Conservation (phyloP, 345 rosid species). For the Odontarrhena argentea region DNA sequence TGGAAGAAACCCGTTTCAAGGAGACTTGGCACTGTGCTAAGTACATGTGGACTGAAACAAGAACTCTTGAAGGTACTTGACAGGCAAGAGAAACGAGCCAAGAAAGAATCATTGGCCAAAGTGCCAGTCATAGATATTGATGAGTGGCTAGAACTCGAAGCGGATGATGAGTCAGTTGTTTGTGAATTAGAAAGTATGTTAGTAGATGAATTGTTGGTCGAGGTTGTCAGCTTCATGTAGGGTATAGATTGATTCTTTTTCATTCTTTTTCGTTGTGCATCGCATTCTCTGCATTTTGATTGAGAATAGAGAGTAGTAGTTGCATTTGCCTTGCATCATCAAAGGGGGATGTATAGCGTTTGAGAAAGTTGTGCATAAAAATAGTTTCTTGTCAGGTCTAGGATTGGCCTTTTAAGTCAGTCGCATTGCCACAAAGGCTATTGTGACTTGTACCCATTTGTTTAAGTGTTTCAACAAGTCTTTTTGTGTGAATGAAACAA, state of each 20-base stretch:
- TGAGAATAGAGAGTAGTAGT: conserved; percentile 33
- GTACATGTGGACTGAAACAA: conserved; percentile 41
- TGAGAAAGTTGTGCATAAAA: conserved; percentile 31
- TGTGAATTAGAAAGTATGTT: conserved; percentile 67
- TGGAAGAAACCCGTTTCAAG: conserved; percentile 54
- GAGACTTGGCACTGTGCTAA: conserved; percentile 44
- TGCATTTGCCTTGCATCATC: conserved; percentile 32
- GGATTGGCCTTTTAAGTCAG: conserved; percentile 36
- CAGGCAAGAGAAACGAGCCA: conserved; percentile 50
- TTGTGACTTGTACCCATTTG: conserved; percentile 38
- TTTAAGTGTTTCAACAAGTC: conserved; percentile 11
- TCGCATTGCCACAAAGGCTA: conserved; percentile 31
- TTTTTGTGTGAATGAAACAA: conserved; percentile 38
- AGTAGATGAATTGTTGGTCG: conserved; percentile 68
- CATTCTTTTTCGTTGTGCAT: conserved; percentile 24
- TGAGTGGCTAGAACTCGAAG: conserved; percentile 61
- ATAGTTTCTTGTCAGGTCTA: conserved; percentile 29
- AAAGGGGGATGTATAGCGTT: conserved; percentile 35
- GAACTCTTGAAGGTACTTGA: conserved; percentile 58
- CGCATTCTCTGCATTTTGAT: conserved; percentile 31
- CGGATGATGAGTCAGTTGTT: conserved; percentile 57
- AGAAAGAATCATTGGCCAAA: conserved; percentile 45
- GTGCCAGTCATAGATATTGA: conserved; percentile 44
- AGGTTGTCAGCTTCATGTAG: conserved; percentile 52
- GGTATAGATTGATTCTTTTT: conserved; percentile 32